These are phyloP conservation scores for Schizophyllum amplum DNA, from an alignment of 1,284 basidiomycete genomes.

Conservation along the genomic window DNA sequence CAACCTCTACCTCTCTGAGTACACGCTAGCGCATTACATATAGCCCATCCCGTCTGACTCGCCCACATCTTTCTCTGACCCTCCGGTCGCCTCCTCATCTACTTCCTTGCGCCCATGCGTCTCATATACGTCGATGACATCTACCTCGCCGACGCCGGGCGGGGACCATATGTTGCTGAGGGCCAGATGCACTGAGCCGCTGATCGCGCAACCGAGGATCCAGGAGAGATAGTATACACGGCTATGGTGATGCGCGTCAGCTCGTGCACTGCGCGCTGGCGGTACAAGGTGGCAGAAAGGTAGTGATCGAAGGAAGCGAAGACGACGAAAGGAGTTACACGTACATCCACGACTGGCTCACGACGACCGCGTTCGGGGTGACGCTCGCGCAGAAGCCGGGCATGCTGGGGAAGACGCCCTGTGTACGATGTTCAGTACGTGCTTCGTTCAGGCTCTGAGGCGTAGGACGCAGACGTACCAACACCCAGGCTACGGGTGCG, in stretches of 20 bases:
- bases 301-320: not conserved
- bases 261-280: not conserved
- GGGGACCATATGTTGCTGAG: conserved; percentile 20
- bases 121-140: conserved; percentile 14
- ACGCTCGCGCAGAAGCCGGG: conserved; percentile 21
- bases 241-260: conserved; percentile 6
- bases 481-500: conserved; percentile 21
- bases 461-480: conserved; percentile 19
- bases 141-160: conserved; percentile 18
- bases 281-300: not conserved
- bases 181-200: conserved; percentile 15
- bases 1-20: too few relatives aligned
- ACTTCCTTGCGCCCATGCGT: conserved; percentile 6
- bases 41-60: not conserved
- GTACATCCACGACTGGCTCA: conserved; percentile 19
- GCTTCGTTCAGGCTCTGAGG: too few relatives aligned
- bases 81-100: not conserved
- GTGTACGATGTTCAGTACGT: not conserved
- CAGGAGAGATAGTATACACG: conserved; percentile 23
- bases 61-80: not conserved
- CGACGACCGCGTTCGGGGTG: conserved; percentile 14
- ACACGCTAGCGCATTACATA: too few relatives aligned
- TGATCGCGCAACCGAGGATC: conserved; percentile 21
- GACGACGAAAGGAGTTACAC: conserved; percentile 2
- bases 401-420: conserved; percentile 24